Conservation (phyloP, 768 basidiomycete genomes). For the Podaxis sp. region DNA sequence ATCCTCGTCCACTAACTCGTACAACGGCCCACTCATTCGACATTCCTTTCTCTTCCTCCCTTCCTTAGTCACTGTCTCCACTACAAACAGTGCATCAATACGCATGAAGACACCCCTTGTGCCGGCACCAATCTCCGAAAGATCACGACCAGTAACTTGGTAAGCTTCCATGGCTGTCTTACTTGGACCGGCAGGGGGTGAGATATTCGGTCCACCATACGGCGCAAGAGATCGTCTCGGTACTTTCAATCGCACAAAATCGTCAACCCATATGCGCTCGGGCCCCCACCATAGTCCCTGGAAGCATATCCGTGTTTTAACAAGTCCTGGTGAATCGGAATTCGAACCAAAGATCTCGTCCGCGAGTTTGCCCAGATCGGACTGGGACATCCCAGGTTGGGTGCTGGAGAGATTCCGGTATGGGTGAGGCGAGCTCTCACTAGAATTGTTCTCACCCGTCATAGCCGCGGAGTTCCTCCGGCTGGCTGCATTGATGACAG, state of each 20-base stretch:
- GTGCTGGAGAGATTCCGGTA: constrained; percentile 9
- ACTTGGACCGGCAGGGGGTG: constrained; percentile 63
- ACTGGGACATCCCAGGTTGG: constrained; percentile 1
- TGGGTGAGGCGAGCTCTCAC: constrained; percentile 11
- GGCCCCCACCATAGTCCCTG: constrained; percentile 91
- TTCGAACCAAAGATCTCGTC: neutral
- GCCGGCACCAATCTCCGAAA: constrained; percentile 47
- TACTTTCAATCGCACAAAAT: constrained; percentile 78
- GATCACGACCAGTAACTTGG: constrained; percentile 23
- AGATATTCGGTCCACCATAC: constrained; percentile 56
- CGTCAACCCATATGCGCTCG: constrained; percentile 85
- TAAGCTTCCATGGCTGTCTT: constrained; percentile 28
- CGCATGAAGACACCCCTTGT: constrained; percentile 72
- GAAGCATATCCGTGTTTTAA: constrained; percentile 50
- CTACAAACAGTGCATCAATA: constrained; percentile 63
- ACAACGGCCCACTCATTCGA: constrained; percentile 71
- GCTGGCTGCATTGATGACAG: constrained; percentile 47
- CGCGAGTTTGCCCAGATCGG: neutral
- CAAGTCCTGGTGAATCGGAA: constrained; percentile 18
- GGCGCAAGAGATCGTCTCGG: constrained; percentile 69
- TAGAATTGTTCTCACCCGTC: constrained; percentile 2
- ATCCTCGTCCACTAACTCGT: constrained; percentile 75
- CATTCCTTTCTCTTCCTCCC: constrained; percentile 56
- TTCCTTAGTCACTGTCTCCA: constrained; percentile 46
- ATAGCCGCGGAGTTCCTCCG: constrained; percentile 36